These are phyloP conservation scores for Fusarium sp. DNA, from an alignment of 2,329 filamentous ascomycete genomes.

Conservation along the genomic window DNA sequence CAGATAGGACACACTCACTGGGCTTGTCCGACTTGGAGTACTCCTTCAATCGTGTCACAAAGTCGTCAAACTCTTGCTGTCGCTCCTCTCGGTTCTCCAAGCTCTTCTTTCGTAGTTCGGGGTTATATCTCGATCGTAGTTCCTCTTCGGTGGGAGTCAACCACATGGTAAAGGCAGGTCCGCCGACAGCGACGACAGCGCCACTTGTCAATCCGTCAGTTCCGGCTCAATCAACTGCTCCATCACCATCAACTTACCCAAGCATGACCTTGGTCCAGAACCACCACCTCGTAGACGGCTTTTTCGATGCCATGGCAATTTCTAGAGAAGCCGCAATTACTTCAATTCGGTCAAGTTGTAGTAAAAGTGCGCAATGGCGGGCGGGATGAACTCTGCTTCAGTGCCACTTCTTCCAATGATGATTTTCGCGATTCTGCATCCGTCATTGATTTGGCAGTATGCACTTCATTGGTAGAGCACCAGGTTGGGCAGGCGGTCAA, in stretches of 20 bases:
- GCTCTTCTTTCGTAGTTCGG: conserved; percentile 89
- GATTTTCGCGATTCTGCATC: conserved; percentile 44
- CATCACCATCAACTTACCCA: conserved; percentile 64
- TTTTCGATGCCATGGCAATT: conserved; percentile 53
- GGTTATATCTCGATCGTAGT: conserved; percentile 91
- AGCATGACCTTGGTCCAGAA: conserved; percentile 77
- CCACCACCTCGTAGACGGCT: conserved; percentile 62
- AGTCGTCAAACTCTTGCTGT: conserved; percentile 90
- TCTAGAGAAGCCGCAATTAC: background rate
- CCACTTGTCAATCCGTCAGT: conserved; percentile 65
- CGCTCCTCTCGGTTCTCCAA: conserved; percentile 81
- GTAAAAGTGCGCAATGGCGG: background rate
- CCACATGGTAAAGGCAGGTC: conserved; percentile 85
- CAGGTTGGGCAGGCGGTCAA: conserved; percentile 41
- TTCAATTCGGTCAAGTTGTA: background rate
- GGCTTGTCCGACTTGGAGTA: conserved; percentile 92
- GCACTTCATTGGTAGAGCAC: conserved; percentile 14
- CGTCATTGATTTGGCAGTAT: conserved; percentile 48
- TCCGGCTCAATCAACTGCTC: conserved; percentile 15
- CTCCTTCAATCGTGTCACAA: conserved; percentile 85
- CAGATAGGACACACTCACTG: conserved; percentile 66
- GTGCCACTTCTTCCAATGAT: conserved; percentile 42
- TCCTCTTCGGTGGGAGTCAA: conserved; percentile 90
- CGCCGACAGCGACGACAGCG: conserved; percentile 78
- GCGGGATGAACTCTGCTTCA: conserved; percentile 3